Base-by-base conservation (phyloP, 306 rosid genomes). In the Pueraria montana region DNA sequence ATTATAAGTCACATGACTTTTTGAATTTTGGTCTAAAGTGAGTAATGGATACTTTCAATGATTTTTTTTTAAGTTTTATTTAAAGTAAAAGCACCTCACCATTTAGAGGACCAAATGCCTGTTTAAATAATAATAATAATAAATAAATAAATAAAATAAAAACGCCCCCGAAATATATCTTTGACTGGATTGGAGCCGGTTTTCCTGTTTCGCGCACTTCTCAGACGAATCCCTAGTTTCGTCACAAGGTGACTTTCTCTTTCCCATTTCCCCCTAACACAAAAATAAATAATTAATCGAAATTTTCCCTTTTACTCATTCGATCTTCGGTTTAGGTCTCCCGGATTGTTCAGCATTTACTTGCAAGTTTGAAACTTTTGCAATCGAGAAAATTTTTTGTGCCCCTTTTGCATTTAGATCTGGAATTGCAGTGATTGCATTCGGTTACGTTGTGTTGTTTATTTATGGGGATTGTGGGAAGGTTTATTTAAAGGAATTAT, bases 301-400 rank as follows among this genome's bases (percentile, higher is more conserved):
- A 10, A 0, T 17, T 76, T 56, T 20, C 17, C 11, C 4, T 49
- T 26, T 48, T 64, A 48, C 32, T 58, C 4, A 3, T 72, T 11
- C 30, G 42, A 17, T 84, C 69, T 30, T 73, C 26, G 69, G 6
- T 38, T 56, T 27, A 36, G 6, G 46, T 76, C 74, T 62, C 52
- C 36, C 56, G 32, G 36, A 76, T 76, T 81, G 79, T 68, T 64
- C 80, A 42, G 38, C 75, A 63, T 79, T 86, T 52, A 74, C 71
- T 75, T 34, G 3, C 30, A 79, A 79, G 43, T 58, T 68, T 4
- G 43, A 21, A 74, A 11, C 20, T 27, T 77, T 61, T 34, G 80
- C 61, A 49, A 59, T 20, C 40, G 11, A 23, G 36, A 18, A 10
- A 68, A 24, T 0, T n/a, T n/a, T n/a, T n/a, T 14, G 36, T 75